These are phyloP conservation scores for Rhododendron ovatum DNA, from an alignment of 148 eudicot species.

Conservation along the genomic window DNA sequence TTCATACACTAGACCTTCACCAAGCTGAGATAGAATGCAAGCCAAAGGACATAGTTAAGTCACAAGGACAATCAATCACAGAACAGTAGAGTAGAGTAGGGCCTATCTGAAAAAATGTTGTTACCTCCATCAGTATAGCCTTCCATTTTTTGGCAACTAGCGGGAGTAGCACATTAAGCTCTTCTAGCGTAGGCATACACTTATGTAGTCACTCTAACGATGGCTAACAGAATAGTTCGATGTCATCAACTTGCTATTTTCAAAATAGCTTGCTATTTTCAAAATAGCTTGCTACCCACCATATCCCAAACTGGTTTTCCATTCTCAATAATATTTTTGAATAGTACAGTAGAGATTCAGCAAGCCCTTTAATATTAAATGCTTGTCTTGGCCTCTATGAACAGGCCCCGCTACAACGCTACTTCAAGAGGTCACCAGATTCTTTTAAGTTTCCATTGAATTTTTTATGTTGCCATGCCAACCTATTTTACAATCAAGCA, in stretches of 20 bases:
- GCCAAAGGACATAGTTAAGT: not conserved
- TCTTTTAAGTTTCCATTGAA: not conserved
- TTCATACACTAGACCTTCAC: conserved; percentile 86
- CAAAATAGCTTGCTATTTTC: not conserved
- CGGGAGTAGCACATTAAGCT: not conserved
- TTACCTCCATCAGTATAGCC: not conserved
- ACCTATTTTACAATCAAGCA: not conserved
- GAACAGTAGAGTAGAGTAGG: not conserved
- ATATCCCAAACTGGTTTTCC: not conserved
- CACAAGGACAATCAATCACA: not conserved
- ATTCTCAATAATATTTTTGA: not conserved
- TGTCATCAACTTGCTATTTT: not conserved
- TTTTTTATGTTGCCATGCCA: not conserved
- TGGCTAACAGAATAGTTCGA: not conserved
- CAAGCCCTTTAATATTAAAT: not conserved
- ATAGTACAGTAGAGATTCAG: not conserved
- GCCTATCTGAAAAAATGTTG: not conserved
- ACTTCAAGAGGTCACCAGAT: not conserved
- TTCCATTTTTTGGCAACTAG: not conserved
- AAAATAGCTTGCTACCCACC: not conserved
- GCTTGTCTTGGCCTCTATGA: not conserved
- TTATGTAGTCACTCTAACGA: not conserved
- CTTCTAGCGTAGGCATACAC: not conserved
- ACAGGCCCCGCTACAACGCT: not conserved
- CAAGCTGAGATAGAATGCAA: conserved; percentile 50